Percentiles rank a stretch among this genome's conserved stretches.
Evolutionary conservation across 257 asterid species (phyloP).

Genomic region (Plantago elongata): DNA sequence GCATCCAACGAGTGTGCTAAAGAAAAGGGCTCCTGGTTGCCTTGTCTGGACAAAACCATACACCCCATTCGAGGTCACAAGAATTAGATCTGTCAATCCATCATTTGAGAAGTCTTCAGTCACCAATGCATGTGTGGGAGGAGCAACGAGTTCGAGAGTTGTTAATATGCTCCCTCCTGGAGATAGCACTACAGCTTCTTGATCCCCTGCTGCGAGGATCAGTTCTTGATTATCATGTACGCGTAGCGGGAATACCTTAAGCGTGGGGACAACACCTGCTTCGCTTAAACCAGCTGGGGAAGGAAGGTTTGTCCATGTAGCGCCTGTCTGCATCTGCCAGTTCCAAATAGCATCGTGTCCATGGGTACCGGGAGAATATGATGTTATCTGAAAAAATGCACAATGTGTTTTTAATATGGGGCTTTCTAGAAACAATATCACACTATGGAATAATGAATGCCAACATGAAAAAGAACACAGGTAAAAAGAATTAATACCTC

Average conservation of each 20-base stretch:
- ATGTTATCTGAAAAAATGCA: slow-evolving; percentile 63
- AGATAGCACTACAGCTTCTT: slow-evolving; percentile 76
- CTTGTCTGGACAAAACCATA: slow-evolving; percentile 94
- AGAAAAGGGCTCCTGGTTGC: slow-evolving; percentile 97
- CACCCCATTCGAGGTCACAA: slow-evolving; percentile 75
- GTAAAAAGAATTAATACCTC: slow-evolving; percentile 51
- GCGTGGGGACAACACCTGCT: slow-evolving; percentile 75
- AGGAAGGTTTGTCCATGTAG: slow-evolving; percentile 94
- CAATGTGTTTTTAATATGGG: background rate
- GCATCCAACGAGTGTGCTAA: slow-evolving; percentile 95
- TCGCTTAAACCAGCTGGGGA: slow-evolving; percentile 77
- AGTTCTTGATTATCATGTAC: slow-evolving; percentile 63
- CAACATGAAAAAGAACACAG: background rate
- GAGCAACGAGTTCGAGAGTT: slow-evolving; percentile 71
- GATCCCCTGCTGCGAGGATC: slow-evolving; percentile 95
- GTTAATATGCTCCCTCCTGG: slow-evolving; percentile 78
- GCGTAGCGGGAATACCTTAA: slow-evolving; percentile 67
- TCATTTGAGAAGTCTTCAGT: slow-evolving; percentile 81
- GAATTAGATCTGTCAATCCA: slow-evolving; percentile 74
- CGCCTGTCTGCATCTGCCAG: slow-evolving; percentile 87
- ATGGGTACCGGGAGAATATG: slow-evolving; percentile 84
- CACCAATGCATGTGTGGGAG: slow-evolving; percentile 81
- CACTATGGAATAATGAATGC: background rate
- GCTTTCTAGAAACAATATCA: background rate
- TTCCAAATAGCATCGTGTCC: slow-evolving; percentile 91